phyloP scores from a whole-genome alignment of 1,284 basidiomycete species.

The Rhodotorula sp. region DNA sequence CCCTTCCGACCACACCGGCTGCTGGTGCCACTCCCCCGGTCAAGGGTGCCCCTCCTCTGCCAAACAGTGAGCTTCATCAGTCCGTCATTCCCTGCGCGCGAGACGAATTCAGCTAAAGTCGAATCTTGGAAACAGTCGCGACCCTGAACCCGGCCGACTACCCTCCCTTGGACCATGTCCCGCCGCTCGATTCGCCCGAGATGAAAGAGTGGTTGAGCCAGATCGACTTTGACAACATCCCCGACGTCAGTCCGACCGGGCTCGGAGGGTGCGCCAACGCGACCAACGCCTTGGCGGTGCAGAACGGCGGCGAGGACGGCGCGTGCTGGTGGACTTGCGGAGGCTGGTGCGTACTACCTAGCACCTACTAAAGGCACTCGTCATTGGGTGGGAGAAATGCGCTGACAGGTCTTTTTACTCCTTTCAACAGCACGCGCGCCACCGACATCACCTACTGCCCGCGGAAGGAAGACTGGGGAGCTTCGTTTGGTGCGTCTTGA shows the following conservation, averaged over 20 bases:
- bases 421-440: slow-evolving; percentile 23
- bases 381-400: too few relatives aligned
- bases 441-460: slow-evolving; percentile 46
- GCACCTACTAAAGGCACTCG: too few relatives aligned
- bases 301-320: slow-evolving; percentile 53
- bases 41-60: slow-evolving; percentile 63
- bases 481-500: slow-evolving; percentile 48
- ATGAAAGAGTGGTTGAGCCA: slow-evolving; percentile 73
- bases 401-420: too few relatives aligned
- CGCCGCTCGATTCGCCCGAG: slow-evolving; percentile 59
- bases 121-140: slow-evolving; percentile 4
- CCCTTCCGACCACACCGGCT: slow-evolving; percentile 54
- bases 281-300: slow-evolving; percentile 60
- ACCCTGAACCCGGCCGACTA: slow-evolving; percentile 53
- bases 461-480: slow-evolving; percentile 49
- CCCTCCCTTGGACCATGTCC: slow-evolving; percentile 66
- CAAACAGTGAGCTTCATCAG: slow-evolving; percentile 56
- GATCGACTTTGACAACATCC: slow-evolving; percentile 62
- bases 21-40: slow-evolving; percentile 63
- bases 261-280: slow-evolving; percentile 64
- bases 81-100: too few relatives aligned
- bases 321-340: slow-evolving; percentile 67
- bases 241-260: slow-evolving; percentile 60
- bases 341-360: slow-evolving; percentile 5
- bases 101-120: too few relatives aligned